Conservation (phyloP, 768 basidiomycete species). For the Termitomyces sp. region DNA sequence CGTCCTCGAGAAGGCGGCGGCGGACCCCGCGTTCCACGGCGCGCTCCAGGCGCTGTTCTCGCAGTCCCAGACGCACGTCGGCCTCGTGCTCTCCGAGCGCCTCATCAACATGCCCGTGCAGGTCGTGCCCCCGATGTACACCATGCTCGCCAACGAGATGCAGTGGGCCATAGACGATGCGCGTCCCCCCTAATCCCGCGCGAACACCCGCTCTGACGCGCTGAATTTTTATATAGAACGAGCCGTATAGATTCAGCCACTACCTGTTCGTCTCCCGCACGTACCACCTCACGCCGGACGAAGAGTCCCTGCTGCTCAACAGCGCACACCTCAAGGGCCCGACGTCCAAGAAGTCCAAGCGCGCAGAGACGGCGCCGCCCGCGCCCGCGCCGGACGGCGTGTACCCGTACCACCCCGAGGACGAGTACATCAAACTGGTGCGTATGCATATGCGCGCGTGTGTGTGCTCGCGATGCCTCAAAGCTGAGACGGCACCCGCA, state of each 20-base stretch:
- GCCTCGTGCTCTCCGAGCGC: constrained; percentile 82
- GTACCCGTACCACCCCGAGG: constrained; percentile 81
- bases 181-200: constrained; percentile 15
- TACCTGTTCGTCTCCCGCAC: constrained; percentile 72
- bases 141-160: constrained; percentile 84
- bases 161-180: constrained; percentile 65
- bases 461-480: too few relatives aligned
- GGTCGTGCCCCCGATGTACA: constrained; percentile 87
- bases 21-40: constrained; percentile 43
- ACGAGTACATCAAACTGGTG: constrained; percentile 67
- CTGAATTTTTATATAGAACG: constrained; percentile 30
- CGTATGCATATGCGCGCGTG: too few relatives aligned
- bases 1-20: constrained; percentile 48
- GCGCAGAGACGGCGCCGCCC: constrained; percentile 11
- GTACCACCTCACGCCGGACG: constrained; percentile 67
- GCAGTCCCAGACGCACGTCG: constrained; percentile 54
- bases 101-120: constrained; percentile 96
- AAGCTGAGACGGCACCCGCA: background rate
- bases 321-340: constrained; percentile 25
- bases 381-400: constrained; percentile 40
- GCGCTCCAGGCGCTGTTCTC: constrained; percentile 51
- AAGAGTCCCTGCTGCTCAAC: constrained; percentile 52
- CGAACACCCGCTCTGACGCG: background rate
- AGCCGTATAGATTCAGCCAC: constrained; percentile 70
- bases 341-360: constrained; percentile 34